These are phyloP conservation scores for Elsinoe arachidis DNA, from an alignment of 2,329 filamentous ascomycete genomes.

Conservation along the genomic window DNA sequence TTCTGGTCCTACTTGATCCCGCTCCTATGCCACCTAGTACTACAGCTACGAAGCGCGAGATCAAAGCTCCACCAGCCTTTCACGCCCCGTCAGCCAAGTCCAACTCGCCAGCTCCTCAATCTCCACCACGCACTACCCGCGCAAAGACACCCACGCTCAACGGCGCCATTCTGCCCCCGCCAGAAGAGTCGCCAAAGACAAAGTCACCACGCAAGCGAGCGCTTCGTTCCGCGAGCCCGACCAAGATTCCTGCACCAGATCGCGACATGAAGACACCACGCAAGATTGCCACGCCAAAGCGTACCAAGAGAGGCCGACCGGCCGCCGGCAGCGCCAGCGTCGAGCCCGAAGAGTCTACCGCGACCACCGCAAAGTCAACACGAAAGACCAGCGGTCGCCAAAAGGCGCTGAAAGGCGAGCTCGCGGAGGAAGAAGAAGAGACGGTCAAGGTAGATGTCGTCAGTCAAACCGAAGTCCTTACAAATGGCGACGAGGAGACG, in stretches of 20 bases:
- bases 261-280: constrained; percentile 26
- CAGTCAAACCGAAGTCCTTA: constrained; percentile 47
- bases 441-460: constrained; percentile 63
- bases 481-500: constrained; percentile 52
- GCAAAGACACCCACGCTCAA: constrained; percentile 8
- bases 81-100: constrained; percentile 22
- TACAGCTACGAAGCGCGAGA: constrained; percentile 54
- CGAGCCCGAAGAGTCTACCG: constrained; percentile 20
- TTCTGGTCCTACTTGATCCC: constrained; percentile 85
- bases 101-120: constrained; percentile 24
- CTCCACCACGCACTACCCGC: constrained; percentile 12
- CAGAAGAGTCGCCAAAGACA: constrained; percentile 23
- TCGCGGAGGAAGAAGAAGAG: constrained; percentile 22
- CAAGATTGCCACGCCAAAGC: constrained; percentile 45
- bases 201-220: constrained; percentile 42
- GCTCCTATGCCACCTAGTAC: constrained; percentile 59
- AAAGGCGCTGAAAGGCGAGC: constrained; percentile 33
- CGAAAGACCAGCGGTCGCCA: constrained; percentile 26
- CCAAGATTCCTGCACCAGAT: constrained; percentile 35
- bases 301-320: constrained; percentile 36
- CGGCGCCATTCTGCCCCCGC: constrained; percentile 14
- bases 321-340: constrained; percentile 22
- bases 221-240: constrained; percentile 51
- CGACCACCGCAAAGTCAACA: constrained; percentile 11
- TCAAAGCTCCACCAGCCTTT: constrained; percentile 73